Conservation (phyloP, 805 yeast species). For the Sporopachydermia lactativora region DNA sequence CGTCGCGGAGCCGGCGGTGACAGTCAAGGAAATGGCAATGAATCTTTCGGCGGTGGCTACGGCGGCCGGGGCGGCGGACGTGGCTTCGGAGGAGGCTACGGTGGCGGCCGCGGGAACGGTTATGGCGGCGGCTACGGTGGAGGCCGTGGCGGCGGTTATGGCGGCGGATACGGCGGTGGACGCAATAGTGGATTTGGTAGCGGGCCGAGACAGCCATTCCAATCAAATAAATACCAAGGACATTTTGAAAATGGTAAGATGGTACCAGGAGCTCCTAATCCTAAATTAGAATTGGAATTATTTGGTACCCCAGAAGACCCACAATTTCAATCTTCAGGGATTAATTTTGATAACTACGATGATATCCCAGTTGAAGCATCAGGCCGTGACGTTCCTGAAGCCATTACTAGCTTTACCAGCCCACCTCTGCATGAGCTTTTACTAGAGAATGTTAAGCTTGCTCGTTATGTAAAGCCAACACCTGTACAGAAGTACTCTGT, state of each 20-base stretch:
- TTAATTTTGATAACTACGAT: slow-evolving; percentile 96
- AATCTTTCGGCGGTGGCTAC: too few species aligned
- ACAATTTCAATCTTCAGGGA: slow-evolving; percentile 81
- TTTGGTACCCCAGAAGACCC: slow-evolving; percentile 69
- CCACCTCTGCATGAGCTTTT: slow-evolving; percentile 86
- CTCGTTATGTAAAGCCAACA: slow-evolving; percentile 91
- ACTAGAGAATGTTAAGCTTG: slow-evolving; percentile 73
- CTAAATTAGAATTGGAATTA: slow-evolving; percentile 58
- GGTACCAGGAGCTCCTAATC: slow-evolving; percentile 63
- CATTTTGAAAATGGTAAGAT: slow-evolving; percentile 80
- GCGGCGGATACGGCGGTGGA: slow-evolving; percentile 19
- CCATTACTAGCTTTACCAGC: slow-evolving; percentile 71
- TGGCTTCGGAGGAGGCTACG: slow-evolving; percentile 17
- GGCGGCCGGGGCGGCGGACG: slow-evolving; percentile 16
- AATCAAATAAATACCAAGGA: slow-evolving; percentile 49
- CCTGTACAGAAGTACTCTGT: slow-evolving; percentile 92
- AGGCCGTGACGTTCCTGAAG: slow-evolving; percentile 91
- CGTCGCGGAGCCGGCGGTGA: too few species aligned
- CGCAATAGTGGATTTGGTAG: slow-evolving; percentile 20
- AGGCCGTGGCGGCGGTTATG: slow-evolving; percentile 17
- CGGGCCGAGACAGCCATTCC: slow-evolving; percentile 9
- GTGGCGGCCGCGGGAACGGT: slow-evolving; percentile 18
- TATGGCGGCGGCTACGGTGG: slow-evolving; percentile 19
- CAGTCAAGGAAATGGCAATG: too few species aligned
- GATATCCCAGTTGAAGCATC: slow-evolving; percentile 98